Base-by-base conservation (phyloP, 2,329 filamentous ascomycete species). In the Amauroascus niger region DNA sequence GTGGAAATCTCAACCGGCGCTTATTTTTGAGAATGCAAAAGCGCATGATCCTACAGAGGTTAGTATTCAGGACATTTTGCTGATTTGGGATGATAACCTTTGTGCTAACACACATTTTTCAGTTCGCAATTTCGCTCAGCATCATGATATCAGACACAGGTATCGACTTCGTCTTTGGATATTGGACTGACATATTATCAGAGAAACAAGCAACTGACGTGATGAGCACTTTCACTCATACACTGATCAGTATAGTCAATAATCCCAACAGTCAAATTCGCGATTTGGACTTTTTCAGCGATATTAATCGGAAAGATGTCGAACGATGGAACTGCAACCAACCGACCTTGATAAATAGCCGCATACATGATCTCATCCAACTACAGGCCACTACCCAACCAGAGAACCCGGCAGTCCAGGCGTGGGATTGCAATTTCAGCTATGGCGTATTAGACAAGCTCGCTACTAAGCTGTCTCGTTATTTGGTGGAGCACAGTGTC, bases 351-450 rank as follows among this genome's bases (percentile, higher is more conserved):
- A 35, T 54, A 2, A 39, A 52, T 18, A 46, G 16, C 26, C 26
- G 39, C 24, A 46, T 60, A 11, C 61, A 62, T 48, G 58, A 61
- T 13, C 16, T 61, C 6, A 49, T 63, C 20, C 33, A 43, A 13
- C 40, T 22, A 8, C 40, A 43, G 11, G 20, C 18, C 14, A 45
- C 3, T 33, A 49, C 6, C 57, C 59, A 30, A 45, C 40, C 40
- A 26, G 40, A 43, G 3, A 24, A 47, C 28, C 41, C 52, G 5
- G 63, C 63, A 1, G 53, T 64, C 13, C 41, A 49, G 32, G 57
- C 61, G 11, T 63, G 58, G 57, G 62, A 65, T 39, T 56, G 55
- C 7, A 43, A 55, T 18, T 47, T 59, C 11, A 59, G 51, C 20
- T 61, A 56, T 53, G 53, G 33, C 30, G 39, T 56, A 22, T 37